These are phyloP conservation scores for Ceratobasidium papillatum DNA, from an alignment of 1,284 basidiomycete genomes.

Conservation along the genomic window DNA sequence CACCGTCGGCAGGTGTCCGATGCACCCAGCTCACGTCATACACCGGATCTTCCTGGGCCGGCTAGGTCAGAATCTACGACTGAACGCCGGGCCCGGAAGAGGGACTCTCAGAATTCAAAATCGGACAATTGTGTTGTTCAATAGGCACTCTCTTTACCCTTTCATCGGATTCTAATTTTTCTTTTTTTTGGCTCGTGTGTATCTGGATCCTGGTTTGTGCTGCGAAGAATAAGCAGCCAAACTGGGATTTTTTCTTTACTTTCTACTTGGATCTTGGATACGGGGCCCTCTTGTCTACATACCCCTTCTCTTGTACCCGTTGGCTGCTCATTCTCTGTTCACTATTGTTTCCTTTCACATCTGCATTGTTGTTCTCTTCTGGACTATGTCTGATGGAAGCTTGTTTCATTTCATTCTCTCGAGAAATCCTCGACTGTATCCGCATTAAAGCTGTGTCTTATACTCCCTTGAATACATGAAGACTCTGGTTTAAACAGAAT, in stretches of 20 bases:
- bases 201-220: not conserved
- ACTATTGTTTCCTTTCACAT: slow-evolving; percentile 16
- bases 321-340: slow-evolving; percentile 3
- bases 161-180: slow-evolving; percentile 1
- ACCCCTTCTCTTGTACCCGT: not conserved
- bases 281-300: not conserved
- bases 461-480: slow-evolving; percentile 37
- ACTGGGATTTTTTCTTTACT: slow-evolving; percentile 5
- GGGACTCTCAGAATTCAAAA: slow-evolving; percentile 31
- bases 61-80: slow-evolving; percentile 22
- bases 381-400: not conserved
- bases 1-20: slow-evolving; percentile 35
- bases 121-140: slow-evolving; percentile 31
- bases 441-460: slow-evolving; percentile 18
- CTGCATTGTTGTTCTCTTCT: slow-evolving; percentile 1
- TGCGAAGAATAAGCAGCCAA: not conserved
- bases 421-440: slow-evolving; percentile 29
- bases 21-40: slow-evolving; percentile 13
- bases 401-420: slow-evolving; percentile 18
- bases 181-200: not conserved
- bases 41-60: slow-evolving; percentile 21
- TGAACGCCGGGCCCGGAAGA: slow-evolving; percentile 22
- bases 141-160: slow-evolving; percentile 25
- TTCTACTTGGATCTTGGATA: not conserved
- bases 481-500: not conserved